Base-by-base conservation (phyloP, 371 early-diverging fungal species). In the Globomyces sp. region DNA sequence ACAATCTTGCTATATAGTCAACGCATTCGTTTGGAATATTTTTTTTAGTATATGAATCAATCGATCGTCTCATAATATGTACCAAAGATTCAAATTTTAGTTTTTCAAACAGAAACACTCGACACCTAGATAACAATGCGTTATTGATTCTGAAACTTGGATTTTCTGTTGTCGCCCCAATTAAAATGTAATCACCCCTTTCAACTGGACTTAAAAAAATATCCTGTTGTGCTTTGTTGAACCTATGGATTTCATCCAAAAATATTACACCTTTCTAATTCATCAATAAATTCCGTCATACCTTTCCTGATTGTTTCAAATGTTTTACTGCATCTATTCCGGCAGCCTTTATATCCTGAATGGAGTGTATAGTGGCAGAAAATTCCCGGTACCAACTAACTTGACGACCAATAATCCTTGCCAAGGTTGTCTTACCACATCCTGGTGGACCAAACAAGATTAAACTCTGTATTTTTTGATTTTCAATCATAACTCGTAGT, bases 91-190 rank as follows among this genome's bases (percentile, higher is more conserved):
- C 75, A 4, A 74, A 72, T 0, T 78, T 75, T 3, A 93, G 68
- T 10, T 87, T 82, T n/a, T 88, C 75, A 2, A 94, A 80, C 4
- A 85, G 84, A 71, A 93, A 85, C 3, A 92, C 89, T 46, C 88
- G 76, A 70, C 92, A 93, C 42, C 95, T 79, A 41, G 90, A 89
- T 1, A 94, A 78, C 42, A 94, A 71, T 0, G 95, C 93, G 40
- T 83, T 80, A 68, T 91, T 93, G 52, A 94, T 80, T 48, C 90
- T 82, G 70, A 94, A 94, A 9, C 91, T 91, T 1, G 95, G 95
- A 65, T 94, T 94, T 65, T 94, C 95, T 1, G 94, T 94, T 0
- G 93, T 94, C 0, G 92, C 92, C 3, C 91, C 92, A 41, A 94
- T 86, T 5, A 93, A 71, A 24, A 84, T 84, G 52, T 91, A 85